Percentiles rank a stretch among this genome's conserved stretches.
Evolutionary conservation across 177 flowering plant genomes (phyloP).

Genomic region (Vitis hybrid): DNA sequence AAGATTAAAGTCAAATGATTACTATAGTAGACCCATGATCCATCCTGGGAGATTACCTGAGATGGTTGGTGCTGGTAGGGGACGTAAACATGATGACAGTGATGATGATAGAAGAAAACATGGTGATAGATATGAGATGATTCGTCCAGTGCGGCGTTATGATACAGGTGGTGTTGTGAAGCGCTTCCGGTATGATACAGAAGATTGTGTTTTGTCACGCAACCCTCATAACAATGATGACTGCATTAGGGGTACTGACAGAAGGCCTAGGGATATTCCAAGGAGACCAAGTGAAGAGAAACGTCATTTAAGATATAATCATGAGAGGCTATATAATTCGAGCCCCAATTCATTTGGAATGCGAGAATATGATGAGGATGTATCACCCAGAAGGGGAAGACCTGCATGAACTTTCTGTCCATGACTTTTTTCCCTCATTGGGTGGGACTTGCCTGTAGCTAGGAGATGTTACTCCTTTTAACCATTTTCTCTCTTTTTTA

Average conservation of each 20-base stretch:
- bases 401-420: slow-evolving; percentile 20
- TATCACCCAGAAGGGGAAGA: slow-evolving; percentile 28
- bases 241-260: slow-evolving; percentile 16
- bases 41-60: slow-evolving; percentile 47
- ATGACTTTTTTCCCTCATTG: slow-evolving; percentile 5
- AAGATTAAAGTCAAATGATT: slow-evolving; percentile 44
- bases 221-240: slow-evolving; percentile 17
- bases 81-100: slow-evolving; percentile 38
- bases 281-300: slow-evolving; percentile 17
- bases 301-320: slow-evolving; percentile 9
- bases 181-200: slow-evolving; percentile 27
- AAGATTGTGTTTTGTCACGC: slow-evolving; percentile 19
- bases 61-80: slow-evolving; percentile 34
- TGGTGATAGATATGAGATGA: slow-evolving; percentile 37
- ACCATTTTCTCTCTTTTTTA: slow-evolving; percentile 16
- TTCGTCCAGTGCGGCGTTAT: slow-evolving; percentile 31
- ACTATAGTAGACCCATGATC: slow-evolving; percentile 35
- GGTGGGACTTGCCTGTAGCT: slow-evolving; percentile 15
- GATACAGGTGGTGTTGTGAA: slow-evolving; percentile 26
- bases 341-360: slow-evolving; percentile 23
- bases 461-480: slow-evolving; percentile 21
- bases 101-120: slow-evolving; percentile 46
- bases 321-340: slow-evolving; percentile 18
- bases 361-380: slow-evolving; percentile 28
- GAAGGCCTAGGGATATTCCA: slow-evolving; percentile 16